Conservation (phyloP, 1,139 yeast species). For the Yamadazyma diddensiae region DNA sequence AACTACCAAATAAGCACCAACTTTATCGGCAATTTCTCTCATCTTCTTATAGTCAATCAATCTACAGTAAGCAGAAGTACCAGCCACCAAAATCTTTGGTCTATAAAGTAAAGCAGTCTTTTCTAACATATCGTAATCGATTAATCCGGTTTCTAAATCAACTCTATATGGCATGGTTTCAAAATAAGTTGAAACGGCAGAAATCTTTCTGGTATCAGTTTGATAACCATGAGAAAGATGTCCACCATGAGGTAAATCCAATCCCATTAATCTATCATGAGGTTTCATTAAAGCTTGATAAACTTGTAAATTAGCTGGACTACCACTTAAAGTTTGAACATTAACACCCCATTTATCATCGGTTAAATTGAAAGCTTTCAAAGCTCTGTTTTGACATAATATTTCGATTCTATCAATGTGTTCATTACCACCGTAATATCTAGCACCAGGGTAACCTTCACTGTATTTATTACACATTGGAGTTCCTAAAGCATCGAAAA, state of each 20-base stretch:
- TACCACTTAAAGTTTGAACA: constrained; percentile 93
- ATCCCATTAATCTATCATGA: constrained; percentile 95
- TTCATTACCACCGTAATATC: constrained; percentile 90
- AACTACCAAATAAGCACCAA: constrained; percentile 92
- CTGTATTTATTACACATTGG: constrained; percentile 93
- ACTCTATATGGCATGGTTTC: constrained; percentile 99
- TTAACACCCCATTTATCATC: constrained; percentile 96
- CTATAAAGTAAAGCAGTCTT: constrained; percentile 86
- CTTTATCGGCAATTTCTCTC: constrained; percentile 95
- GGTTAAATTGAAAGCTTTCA: constrained; percentile 77
- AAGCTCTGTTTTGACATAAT: constrained; percentile 90
- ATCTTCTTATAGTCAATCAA: constrained; percentile 91
- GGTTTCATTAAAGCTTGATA: constrained; percentile 94
- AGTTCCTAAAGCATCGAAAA: constrained; percentile 94
- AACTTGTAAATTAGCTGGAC: constrained; percentile 96
- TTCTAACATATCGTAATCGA: constrained; percentile 93
- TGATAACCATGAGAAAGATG: constrained; percentile 98
- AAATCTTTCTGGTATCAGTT: constrained; percentile 91
- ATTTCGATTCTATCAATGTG: constrained; percentile 91
- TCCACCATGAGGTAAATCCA: constrained; percentile 97
- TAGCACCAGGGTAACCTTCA: constrained; percentile 86
- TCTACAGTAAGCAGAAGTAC: constrained; percentile 97
- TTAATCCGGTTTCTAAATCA: constrained; percentile 84
- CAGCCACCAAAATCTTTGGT: constrained; percentile 95
- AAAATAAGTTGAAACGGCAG: constrained; percentile 93